Conservation (phyloP, 2,329 filamentous ascomycete species). For the Venturiaceae sp. region DNA sequence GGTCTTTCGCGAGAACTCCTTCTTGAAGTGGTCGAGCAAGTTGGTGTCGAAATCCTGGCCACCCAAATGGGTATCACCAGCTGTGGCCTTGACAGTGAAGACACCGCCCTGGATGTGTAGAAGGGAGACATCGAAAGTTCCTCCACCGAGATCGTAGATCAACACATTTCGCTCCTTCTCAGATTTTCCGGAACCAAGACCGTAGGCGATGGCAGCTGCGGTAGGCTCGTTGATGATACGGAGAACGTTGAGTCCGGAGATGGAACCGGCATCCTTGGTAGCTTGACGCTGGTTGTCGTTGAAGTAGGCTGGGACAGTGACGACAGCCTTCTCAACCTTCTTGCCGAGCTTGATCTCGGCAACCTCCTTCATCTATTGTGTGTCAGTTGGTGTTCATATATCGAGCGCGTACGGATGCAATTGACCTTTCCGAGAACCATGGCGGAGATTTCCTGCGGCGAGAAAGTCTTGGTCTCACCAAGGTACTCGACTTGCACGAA, state of each 20-base stretch:
- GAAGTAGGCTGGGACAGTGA: constrained; percentile 98
- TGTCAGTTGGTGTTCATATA: background rate
- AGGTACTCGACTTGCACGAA: constrained; percentile 95
- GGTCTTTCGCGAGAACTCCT: constrained; percentile 81
- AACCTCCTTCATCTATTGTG: constrained; percentile 88
- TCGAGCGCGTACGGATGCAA: background rate
- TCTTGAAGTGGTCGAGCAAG: constrained; percentile 89
- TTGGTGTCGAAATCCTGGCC: constrained; percentile 98
- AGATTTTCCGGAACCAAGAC: constrained; percentile 57
- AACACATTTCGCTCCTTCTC: constrained; percentile 98
- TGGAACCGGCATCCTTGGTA: constrained; percentile 97
- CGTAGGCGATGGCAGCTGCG: constrained; percentile 93
- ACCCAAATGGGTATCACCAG: constrained; percentile 94
- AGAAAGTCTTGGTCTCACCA: constrained; percentile 90
- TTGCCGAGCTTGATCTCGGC: constrained; percentile 97
- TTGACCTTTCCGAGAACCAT: constrained; percentile 96
- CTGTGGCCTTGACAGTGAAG: constrained; percentile 98
- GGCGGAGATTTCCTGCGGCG: constrained; percentile 95
- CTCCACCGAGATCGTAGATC: constrained; percentile 97
- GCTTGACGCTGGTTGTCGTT: constrained; percentile 97
- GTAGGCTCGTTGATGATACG: constrained; percentile 99
- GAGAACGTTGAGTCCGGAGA: constrained; percentile 94
- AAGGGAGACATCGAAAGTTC: constrained; percentile 98
- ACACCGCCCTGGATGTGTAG: constrained; percentile 98
- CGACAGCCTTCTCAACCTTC: constrained; percentile 98